Evolutionary conservation across 345 rosid genomes (phyloP), one percentile per base, ranked within the genome.

Genomic region (Moringa oleifera): DNA sequence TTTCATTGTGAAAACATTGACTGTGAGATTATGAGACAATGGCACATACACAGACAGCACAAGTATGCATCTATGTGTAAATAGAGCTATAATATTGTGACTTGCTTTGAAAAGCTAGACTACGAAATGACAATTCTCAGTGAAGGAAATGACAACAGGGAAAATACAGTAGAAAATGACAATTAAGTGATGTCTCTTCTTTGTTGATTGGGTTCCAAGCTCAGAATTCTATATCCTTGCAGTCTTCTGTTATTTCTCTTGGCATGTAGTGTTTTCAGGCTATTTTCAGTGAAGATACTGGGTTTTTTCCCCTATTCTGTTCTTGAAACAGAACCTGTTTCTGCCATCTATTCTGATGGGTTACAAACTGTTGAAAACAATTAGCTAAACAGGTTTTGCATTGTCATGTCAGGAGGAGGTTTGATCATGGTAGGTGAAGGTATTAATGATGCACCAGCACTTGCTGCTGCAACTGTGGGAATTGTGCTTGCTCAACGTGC

Each of bases 401-500:
- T 19, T 59, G 63, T 81, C 55, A 22, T 69, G 50, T 11, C 86
- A 94, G 99, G 95, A 21, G 97, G 97, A 52, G 99, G 97, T 62
- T 77, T 90, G 71, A 83, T 88, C 64, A 90, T 88, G 97, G 97
- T 90, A 13, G 96, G 98, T 60, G 97, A 94, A 85, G 99, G 99
- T 28, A 94, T 94, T 57, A 94, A 94, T 72, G 96, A 94, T 73
- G 99, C 83, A 24, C 99, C 99, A 56, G 99, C 99, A 22, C 88
- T 93, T 36, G 97, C 99, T 58, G 96, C 96, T 64, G 97, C 99
- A 53, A 86, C 97, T 0, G 89, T 90, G 1, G 99, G 99, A 24
- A 88, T 94, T 36, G 97, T 94, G 25, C 97, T 94, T 69, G 97
- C 97, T 60, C 97, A 88, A 57, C 91, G 95, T 51, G 99, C 99